A percentile compares a stretch with the other conserved stretches of the same genome.
Conservation (phyloP, 371 early-diverging fungal species). For the Apophysomyces trapeziformis region DNA sequence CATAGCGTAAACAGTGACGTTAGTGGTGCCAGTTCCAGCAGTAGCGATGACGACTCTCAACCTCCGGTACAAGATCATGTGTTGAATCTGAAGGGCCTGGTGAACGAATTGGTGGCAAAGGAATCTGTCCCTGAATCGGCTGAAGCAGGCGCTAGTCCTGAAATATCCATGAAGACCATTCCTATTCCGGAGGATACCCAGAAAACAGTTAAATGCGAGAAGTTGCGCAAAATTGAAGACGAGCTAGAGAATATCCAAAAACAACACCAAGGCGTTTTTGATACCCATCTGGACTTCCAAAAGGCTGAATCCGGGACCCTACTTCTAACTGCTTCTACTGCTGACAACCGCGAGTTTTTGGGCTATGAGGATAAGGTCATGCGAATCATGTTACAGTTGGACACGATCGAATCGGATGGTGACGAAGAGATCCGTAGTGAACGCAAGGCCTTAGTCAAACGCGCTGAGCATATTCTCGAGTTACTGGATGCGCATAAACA, state of each 20-base stretch:
- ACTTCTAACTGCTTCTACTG: conserved; percentile 16
- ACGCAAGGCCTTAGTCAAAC: conserved; percentile 39
- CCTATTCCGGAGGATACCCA: conserved; percentile 1
- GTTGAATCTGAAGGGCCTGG: not conserved
- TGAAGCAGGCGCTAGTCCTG: not conserved
- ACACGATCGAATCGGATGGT: conserved; percentile 45
- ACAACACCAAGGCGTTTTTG: conserved; percentile 4
- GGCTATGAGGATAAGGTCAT: conserved; percentile 30
- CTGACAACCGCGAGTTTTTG: conserved; percentile 28
- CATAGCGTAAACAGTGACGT: not conserved
- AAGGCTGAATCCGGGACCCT: not conserved
- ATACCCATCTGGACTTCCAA: not conserved
- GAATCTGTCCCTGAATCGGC: not conserved
- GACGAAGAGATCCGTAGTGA: conserved; percentile 37
- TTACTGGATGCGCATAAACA: conserved; percentile 47
- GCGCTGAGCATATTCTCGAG: conserved; percentile 36
- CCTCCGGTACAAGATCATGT: conserved; percentile 2
- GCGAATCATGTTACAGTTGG: conserved; percentile 38
- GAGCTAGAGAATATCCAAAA: conserved; percentile 1
- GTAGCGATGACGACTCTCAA: not conserved
- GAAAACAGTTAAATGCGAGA: not conserved
- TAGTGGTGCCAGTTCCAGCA: conserved; percentile 1
- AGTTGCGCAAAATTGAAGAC: not conserved
- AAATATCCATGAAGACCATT: not conserved
- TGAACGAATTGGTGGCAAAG: not conserved